phyloP scores from a whole-genome alignment of 805 yeast species.

The Myxozyma sirexii region DNA sequence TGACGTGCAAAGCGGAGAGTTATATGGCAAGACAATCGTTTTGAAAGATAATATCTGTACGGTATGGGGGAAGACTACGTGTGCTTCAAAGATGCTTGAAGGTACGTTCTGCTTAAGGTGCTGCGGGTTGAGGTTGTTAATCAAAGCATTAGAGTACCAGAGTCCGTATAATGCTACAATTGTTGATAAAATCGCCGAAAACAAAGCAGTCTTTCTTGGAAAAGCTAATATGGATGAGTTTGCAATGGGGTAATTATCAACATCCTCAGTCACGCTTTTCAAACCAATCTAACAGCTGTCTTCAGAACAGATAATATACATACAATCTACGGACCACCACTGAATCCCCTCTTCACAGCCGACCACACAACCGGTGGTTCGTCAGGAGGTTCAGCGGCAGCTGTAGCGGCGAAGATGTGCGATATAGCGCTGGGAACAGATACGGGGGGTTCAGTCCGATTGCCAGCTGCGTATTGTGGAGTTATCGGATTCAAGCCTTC shows the following conservation, averaged over 20 bases:
- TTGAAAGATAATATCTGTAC: conserved; percentile 85
- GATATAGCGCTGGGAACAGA: conserved; percentile 85
- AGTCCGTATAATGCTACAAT: conserved; percentile 87
- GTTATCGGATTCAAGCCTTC: conserved; percentile 89
- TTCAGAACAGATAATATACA: conserved; percentile 42
- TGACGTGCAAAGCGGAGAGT: neutral
- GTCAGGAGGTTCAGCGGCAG: conserved; percentile 94
- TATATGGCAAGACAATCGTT: conserved; percentile 48
- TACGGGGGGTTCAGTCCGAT: conserved; percentile 94
- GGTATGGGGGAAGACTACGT: conserved; percentile 66
- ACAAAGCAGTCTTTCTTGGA: conserved; percentile 62
- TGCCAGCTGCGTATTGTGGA: conserved; percentile 88
- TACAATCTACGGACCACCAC: conserved; percentile 42
- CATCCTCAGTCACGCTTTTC: no score
- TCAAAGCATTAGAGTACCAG: conserved; percentile 47
- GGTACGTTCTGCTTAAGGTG: conserved; percentile 17
- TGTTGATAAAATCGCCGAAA: conserved; percentile 52
- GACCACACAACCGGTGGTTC: conserved; percentile 79
- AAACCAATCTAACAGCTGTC: neutral
- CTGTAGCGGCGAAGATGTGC: conserved; percentile 71
- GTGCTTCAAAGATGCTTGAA: conserved; percentile 67
- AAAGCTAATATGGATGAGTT: conserved; percentile 94
- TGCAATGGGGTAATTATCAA: conserved; percentile 84
- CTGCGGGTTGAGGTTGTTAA: neutral
- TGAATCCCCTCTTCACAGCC: conserved; percentile 50